Conservation (phyloP, 225 moss, liverwort and hornwort genomes). For the Polytrichum formosum region DNA sequence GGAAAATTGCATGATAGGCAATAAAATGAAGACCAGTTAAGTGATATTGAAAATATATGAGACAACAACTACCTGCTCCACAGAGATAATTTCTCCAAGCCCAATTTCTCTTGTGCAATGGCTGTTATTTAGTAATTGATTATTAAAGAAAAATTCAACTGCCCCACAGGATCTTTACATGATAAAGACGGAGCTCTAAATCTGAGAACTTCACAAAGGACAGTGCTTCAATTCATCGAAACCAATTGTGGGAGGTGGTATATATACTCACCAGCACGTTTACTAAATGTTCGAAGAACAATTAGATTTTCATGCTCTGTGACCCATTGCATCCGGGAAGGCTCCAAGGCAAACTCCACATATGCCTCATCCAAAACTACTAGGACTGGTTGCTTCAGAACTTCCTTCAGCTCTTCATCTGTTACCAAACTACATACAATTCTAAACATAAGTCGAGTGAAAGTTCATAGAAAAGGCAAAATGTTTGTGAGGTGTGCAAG, state of each 20-base stretch:
- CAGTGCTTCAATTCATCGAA: background rate
- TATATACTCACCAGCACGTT: constrained; percentile 76
- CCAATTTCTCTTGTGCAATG: too few relatives aligned
- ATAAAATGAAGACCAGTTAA: too few relatives aligned
- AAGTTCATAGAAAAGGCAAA: too few relatives aligned
- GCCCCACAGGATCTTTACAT: too few relatives aligned
- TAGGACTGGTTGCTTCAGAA: constrained; percentile 75
- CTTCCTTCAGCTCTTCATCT: constrained; percentile 70
- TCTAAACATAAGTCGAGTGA: background rate
- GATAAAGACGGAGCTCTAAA: too few relatives aligned
- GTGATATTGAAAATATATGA: too few relatives aligned
- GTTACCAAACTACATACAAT: constrained; percentile 67
- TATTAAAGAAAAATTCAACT: constrained; percentile 6
- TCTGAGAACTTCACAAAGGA: background rate
- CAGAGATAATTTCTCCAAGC: too few relatives aligned
- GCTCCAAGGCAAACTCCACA: constrained; percentile 84
- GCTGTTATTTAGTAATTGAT: background rate
- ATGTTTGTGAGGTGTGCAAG: too few relatives aligned
- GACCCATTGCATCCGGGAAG: constrained; percentile 90
- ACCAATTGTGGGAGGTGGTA: background rate
- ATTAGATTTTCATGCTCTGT: constrained; percentile 76
- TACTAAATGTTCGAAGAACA: constrained; percentile 97
- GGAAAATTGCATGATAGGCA: too few relatives aligned
- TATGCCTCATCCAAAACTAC: constrained; percentile 97
- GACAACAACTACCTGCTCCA: too few relatives aligned